phyloP scores from a whole-genome alignment of 176 grass and related monocot genomes.

The Cenchrus americanus region DNA sequence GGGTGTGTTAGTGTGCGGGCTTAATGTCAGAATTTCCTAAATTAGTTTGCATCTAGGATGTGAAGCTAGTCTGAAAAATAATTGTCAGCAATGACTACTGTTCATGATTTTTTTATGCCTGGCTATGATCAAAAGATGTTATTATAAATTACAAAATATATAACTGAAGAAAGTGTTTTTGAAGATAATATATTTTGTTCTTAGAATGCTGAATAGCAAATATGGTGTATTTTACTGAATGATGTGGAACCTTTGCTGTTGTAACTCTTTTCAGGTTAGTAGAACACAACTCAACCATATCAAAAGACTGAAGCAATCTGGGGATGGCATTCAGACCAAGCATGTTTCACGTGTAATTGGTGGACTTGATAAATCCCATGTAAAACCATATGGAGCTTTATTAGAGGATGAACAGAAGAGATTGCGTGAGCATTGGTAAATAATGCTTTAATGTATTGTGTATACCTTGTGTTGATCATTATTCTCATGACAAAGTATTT shows the following conservation, averaged over 20 bases:
- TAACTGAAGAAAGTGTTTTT: not conserved
- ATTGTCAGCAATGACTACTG: not conserved
- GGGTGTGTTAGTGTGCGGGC: not conserved
- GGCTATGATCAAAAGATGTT: not conserved
- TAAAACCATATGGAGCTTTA: conserved; percentile 55
- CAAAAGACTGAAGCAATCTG: conserved; percentile 63
- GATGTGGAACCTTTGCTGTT: not conserved
- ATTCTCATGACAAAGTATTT: conserved; percentile 27
- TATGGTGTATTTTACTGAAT: not conserved
- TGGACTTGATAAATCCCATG: conserved; percentile 53
- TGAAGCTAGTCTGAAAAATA: not conserved
- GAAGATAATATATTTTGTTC: not conserved
- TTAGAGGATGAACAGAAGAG: conserved; percentile 51
- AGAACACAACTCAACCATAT: conserved; percentile 59
- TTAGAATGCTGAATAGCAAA: not conserved
- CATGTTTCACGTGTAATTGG: conserved; percentile 58
- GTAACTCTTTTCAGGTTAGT: conserved; percentile 52
- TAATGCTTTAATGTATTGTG: conserved; percentile 21
- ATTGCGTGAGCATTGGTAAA: conserved; percentile 54
- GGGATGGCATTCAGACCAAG: conserved; percentile 61
- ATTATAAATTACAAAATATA: not conserved
- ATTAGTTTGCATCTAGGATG: conserved; percentile 6
- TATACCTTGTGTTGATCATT: not conserved
- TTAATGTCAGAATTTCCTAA: conserved; percentile 14
- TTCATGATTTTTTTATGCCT: not conserved